Evolutionary conservation across 2,329 filamentous ascomycete genomes (phyloP), one percentile per base, ranked within the genome.

Genomic region (Monilinia aucupariae): DNA sequence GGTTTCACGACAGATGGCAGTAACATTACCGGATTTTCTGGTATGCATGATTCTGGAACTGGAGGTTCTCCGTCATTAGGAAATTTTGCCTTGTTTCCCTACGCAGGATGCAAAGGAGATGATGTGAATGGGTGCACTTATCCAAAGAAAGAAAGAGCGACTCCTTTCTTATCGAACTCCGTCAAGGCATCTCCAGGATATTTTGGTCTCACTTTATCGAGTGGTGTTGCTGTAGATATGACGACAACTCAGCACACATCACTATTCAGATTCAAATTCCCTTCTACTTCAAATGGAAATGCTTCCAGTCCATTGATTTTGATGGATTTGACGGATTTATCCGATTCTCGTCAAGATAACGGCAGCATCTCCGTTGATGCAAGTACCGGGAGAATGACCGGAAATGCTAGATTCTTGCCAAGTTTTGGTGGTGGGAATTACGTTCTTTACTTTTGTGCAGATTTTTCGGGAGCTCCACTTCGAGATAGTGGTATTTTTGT

Each of bases 41-140:
- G 64, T 45, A 74, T 76, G 61, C 78, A 80, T 67, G 78, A 80
- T 67, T 76, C 74, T 45, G 78, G 78, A 22, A 80, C 78, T 0
- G 78, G 78, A 1, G 78, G 78, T 0, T 68, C 76, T 0, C 84
- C 87, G 0, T 90, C 85, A 2, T 75, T 91, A 8, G 89, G 88
- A 20, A 90, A 90, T 69, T 91, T 91, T 64, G 85, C 89, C 0
- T 77, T 91, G 1, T 91, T 91, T 66, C 81, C 87, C 0, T 87
- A 89, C 66, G 75, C 81, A 5, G 77, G 78, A 48, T 91, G 88
- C 67, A 77, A 80, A 0, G 79, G 77, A 10, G 82, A 88, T 63
- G 82, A 85, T 50, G 75, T 91, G 58, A 78, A 89, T 69, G 76
- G 77, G 5, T 90, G 87, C 72, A 77, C 75, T 7, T 90, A 84